phyloP scores from a whole-genome alignment of 2,329 filamentous ascomycete species.

The Aspergillus nomiae region DNA sequence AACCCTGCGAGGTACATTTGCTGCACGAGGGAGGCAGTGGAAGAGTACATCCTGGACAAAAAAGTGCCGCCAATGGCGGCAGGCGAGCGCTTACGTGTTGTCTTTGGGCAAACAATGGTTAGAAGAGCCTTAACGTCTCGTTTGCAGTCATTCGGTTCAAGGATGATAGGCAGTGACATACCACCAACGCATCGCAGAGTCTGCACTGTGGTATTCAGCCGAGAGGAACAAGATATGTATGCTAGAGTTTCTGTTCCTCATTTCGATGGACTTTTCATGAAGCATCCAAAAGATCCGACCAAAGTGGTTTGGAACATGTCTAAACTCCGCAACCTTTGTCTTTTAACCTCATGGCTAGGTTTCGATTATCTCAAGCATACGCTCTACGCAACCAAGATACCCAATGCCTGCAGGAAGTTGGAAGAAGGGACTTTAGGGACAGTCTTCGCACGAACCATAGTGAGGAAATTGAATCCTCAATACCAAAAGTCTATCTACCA shows the following conservation, averaged over 20 bases:
- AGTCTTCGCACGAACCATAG: neutral
- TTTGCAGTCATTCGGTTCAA: neutral
- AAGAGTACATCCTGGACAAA: neutral
- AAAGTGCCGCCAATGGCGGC: neutral
- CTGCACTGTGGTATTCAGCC: neutral
- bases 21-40: neutral
- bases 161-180: neutral
- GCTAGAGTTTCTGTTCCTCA: too few species aligned
- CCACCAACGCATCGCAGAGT: neutral
- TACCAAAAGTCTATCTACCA: neutral
- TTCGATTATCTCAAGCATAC: neutral
- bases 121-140: neutral
- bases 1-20: neutral
- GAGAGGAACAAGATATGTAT: neutral
- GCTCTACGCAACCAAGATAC: neutral
- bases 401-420: neutral
- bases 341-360: neutral
- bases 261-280: neutral
- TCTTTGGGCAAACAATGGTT: neutral
- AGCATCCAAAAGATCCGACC: neutral
- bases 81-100: neutral
- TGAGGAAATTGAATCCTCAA: neutral
- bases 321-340: neutral
- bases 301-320: neutral
- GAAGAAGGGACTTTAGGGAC: neutral